phyloP scores from a whole-genome alignment of 768 basidiomycete species.

The Tulasnella sp. region DNA sequence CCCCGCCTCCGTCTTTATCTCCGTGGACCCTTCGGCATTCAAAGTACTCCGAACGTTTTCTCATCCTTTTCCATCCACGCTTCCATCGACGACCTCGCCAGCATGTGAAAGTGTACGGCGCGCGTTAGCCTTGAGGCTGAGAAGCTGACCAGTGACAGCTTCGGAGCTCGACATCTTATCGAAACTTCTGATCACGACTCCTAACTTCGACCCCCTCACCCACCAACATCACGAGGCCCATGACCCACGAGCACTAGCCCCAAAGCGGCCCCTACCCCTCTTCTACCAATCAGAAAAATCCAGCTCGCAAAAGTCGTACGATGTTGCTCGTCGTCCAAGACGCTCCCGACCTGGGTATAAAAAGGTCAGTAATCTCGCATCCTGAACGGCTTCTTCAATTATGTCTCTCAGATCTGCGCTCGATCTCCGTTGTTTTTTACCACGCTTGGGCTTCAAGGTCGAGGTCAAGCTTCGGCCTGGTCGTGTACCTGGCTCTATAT shows the following conservation, averaged over 20 bases:
- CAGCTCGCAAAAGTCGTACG: constrained; percentile 10
- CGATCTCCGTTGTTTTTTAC: constrained; percentile 1
- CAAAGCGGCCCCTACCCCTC: neutral
- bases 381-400: neutral
- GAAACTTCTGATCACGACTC: neutral
- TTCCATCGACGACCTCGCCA: neutral
- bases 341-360: neutral
- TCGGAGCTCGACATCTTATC: neutral
- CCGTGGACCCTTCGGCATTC: neutral
- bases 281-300: neutral
- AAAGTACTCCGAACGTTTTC: neutral
- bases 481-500: neutral
- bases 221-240: neutral
- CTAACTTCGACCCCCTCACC: neutral
- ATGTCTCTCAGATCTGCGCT: neutral
- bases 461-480: neutral
- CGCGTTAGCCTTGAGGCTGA: neutral
- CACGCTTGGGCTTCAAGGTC: neutral
- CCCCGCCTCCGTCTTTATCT: neutral
- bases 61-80: neutral
- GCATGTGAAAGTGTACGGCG: neutral
- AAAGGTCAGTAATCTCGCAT: neutral
- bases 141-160: neutral
- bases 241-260: neutral
- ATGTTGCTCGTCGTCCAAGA: constrained; percentile 5